Evolutionary conservation across 2,329 filamentous ascomycete species (phyloP).

Genomic region (Neodidymelliopsis sp.): DNA sequence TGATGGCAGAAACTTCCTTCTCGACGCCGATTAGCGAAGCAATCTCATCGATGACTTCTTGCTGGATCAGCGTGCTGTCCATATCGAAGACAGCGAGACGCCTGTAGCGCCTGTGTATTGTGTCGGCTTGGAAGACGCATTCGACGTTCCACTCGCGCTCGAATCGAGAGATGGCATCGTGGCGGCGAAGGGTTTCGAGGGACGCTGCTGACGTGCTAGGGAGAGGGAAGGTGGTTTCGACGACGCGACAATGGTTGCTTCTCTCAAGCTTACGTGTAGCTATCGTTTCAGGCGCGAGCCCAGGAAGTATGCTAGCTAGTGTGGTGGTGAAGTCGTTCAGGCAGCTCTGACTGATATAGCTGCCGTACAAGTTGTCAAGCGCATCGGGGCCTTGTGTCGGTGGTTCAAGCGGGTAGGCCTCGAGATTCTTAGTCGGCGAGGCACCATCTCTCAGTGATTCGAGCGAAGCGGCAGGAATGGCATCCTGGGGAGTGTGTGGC

Average conservation of each 20-base stretch:
- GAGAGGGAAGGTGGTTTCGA: constrained; percentile 70
- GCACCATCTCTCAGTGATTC: constrained; percentile 53
- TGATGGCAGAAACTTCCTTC: constrained; percentile 84
- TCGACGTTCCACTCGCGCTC: constrained; percentile 91
- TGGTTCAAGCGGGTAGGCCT: constrained; percentile 62
- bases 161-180: constrained; percentile 80
- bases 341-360: constrained; percentile 62
- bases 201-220: constrained; percentile 58
- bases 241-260: constrained; percentile 66
- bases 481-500: constrained; percentile 42
- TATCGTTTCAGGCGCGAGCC: constrained; percentile 58
- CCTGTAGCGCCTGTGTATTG: constrained; percentile 78
- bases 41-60: constrained; percentile 97
- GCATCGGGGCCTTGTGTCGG: constrained; percentile 62
- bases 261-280: constrained; percentile 64
- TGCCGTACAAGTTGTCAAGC: constrained; percentile 63
- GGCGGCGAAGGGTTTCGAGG: constrained; percentile 75
- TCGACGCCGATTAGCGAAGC: constrained; percentile 85
- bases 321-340: constrained; percentile 64
- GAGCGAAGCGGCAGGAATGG: constrained; percentile 42
- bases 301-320: constrained; percentile 57
- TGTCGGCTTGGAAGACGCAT: constrained; percentile 77
- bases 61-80: constrained; percentile 96
- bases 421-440: constrained; percentile 59
- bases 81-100: constrained; percentile 96